Conservation (phyloP, 176 grass and related monocot species). For the Raddia guianensis region DNA sequence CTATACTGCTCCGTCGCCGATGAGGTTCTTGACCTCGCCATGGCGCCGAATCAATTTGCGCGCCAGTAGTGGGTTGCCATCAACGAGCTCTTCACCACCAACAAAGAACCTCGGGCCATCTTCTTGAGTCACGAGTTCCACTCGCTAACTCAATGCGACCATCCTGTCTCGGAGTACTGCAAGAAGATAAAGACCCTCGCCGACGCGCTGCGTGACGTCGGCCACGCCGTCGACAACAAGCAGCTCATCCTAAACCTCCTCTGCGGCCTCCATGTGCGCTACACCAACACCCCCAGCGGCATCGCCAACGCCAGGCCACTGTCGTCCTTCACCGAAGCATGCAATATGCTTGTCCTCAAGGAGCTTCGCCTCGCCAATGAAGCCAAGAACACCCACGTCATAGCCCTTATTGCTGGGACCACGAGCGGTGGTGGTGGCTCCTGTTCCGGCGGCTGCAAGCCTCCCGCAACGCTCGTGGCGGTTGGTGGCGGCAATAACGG, state of each 20-base stretch:
- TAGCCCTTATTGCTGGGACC: fast-evolving
- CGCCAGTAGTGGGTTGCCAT: not conserved
- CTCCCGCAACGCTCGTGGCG: too few relatives aligned
- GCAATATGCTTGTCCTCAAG: not conserved
- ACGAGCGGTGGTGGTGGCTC: fast-evolving
- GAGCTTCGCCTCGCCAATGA: fast-evolving
- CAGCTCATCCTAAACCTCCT: not conserved
- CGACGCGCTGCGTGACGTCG: not conserved
- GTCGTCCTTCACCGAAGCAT: not conserved
- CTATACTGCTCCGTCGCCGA: not conserved
- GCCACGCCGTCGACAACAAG: not conserved
- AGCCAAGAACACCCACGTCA: not conserved
- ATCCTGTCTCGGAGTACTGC: not conserved
- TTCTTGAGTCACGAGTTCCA: not conserved
- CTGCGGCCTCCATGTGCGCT: not conserved
- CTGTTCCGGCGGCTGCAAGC: too few relatives aligned
- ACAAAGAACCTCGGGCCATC: not conserved
- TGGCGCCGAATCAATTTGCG: not conserved
- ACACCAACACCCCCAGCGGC: not conserved
- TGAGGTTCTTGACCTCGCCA: not conserved
- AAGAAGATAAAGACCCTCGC: not conserved
- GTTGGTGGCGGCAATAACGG: too few relatives aligned
- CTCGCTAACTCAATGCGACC: not conserved
- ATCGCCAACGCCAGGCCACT: not conserved
- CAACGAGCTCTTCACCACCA: not conserved